Evolutionary conservation across 2,329 filamentous ascomycete species (phyloP).

Genomic region (Hymenoscyphus scutula): DNA sequence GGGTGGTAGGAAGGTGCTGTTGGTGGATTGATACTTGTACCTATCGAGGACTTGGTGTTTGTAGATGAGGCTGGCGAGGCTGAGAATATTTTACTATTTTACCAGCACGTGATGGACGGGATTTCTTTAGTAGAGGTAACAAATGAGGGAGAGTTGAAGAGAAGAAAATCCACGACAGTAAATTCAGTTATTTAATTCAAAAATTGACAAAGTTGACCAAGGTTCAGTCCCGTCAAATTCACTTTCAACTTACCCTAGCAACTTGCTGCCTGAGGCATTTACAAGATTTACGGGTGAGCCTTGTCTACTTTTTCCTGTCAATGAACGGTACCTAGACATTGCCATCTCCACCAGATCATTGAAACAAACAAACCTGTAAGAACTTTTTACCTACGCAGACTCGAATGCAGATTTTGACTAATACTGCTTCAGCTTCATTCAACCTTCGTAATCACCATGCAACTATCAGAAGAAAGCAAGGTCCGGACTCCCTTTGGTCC

Average conservation of each 20-base stretch:
- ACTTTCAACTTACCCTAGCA: neutral
- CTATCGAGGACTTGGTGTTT: constrained; percentile 4
- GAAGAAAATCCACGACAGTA: neutral
- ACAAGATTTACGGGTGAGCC: neutral
- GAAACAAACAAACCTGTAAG: constrained; percentile 17
- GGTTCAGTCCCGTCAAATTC: neutral
- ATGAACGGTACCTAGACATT: neutral
- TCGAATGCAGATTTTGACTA: constrained; percentile 9
- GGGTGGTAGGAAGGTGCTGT: neutral
- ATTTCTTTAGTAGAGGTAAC: no score
- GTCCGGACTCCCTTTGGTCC: constrained; percentile 45
- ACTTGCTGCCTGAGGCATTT: neutral
- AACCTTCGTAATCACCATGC: constrained; percentile 31
- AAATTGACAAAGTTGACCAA: neutral
- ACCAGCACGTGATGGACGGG: neutral
- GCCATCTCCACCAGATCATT: neutral
- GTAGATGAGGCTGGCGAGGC: constrained; percentile 15
- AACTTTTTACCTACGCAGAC: neutral
- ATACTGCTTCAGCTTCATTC: constrained; percentile 17
- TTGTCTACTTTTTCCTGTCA: neutral
- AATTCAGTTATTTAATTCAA: neutral
- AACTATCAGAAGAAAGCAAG: constrained; percentile 95
- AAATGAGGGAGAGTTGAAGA: no score
- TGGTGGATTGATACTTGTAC: neutral
- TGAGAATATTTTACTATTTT: constrained; percentile 3